Base-by-base conservation (phyloP, 2,329 filamentous ascomycete genomes). In the Penicillium concentricum region DNA sequence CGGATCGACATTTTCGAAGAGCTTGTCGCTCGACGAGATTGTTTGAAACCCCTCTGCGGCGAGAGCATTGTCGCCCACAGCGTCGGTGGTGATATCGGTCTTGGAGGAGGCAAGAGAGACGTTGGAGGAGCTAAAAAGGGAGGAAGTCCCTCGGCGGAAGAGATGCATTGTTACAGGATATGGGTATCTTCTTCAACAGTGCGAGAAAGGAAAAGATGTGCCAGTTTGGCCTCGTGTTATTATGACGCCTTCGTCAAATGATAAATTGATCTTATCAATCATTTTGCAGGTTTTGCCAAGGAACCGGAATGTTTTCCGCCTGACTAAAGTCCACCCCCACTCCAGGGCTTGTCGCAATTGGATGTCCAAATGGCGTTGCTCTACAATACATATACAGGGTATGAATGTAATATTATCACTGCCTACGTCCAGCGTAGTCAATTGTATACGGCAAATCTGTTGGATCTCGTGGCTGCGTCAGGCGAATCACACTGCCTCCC, bases 1-100 rank as follows among this genome's bases (percentile, higher is more conserved):
- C n/a, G 89, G 85, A 68, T 89, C 82, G 37, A 91, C 91, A 65
- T 84, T 85, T 51, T 86, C 79, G 74, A 97, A 97, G 10, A 97
- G 81, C 34, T 78, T 74, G 41, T 78, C 75, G 45, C 73, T 74
- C 43, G 76, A 74, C 10, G 76, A 72, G 26, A 79, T 79, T 26
- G 77, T 82, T 41, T 69, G 64, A 65, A 84, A 84, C 26, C 76
- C 78, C 57, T 72, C 72, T 55, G 60, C 57, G 45, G 61, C 57
- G 51, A 57, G 67, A 3, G 51, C 54, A 34, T 54, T 63, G 58
- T 63, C 61, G 15, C 61, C 65, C 26, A 64, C 58, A 38, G 62
- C 59, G 18, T 66, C 61, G 37, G 69, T 64, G 4, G 63, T 64
- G 9, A 49, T 38, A 26, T 61, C 60, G 48, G 59, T 67, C 50